phyloP scores from a whole-genome alignment of 1,284 basidiomycete species.

The Puccinia sorghi region DNA sequence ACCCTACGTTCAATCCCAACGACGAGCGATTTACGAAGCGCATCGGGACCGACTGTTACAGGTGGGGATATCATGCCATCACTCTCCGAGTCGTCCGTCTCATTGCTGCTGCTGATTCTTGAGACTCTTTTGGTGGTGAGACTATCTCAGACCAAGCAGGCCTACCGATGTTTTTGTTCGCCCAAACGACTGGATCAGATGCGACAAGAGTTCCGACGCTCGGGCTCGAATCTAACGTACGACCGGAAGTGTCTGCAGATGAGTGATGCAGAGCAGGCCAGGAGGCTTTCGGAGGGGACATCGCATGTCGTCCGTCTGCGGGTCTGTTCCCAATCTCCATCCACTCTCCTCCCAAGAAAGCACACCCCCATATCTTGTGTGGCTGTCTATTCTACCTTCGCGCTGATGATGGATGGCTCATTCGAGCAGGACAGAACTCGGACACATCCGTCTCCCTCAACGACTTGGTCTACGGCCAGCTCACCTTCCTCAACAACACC shows the following conservation, averaged over 20 bases:
- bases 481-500: conserved; percentile 64
- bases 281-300: conserved; percentile 73
- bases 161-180: conserved; percentile 93
- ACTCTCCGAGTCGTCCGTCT: background rate
- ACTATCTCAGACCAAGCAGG: conserved; percentile 69
- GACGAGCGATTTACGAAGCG: conserved; percentile 76
- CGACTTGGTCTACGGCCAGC: conserved; percentile 64
- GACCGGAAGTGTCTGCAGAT: conserved; percentile 81
- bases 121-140: background rate
- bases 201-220: conserved; percentile 68
- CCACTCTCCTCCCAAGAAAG: conserved; percentile 26
- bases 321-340: conserved; percentile 62
- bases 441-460: conserved; percentile 9
- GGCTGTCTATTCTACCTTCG: background rate
- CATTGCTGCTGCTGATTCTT: background rate
- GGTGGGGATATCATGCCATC: conserved; percentile 61
- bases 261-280: conserved; percentile 76
- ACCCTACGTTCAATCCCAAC: conserved; percentile 70
- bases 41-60: conserved; percentile 75
- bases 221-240: conserved; percentile 75
- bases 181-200: conserved; percentile 69
- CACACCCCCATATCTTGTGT: too few relatives aligned
- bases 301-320: conserved; percentile 82
- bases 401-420: conserved; percentile 60
- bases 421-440: conserved; percentile 65